Conservation (phyloP, 2,329 filamentous ascomycete species). For the Ascochyta pisi region DNA sequence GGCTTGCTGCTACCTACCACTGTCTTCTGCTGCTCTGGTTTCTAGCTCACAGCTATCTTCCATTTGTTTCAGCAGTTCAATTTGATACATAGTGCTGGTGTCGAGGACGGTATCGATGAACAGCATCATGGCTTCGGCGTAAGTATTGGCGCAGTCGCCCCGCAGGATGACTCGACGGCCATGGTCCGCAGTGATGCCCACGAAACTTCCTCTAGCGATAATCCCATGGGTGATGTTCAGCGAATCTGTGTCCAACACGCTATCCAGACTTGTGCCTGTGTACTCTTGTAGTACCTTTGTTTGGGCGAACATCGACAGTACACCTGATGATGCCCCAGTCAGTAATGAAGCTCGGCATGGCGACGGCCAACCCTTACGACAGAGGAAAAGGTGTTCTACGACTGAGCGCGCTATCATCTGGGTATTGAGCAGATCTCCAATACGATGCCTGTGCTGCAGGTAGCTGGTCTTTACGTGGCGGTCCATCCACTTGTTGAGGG, state of each 20-base stretch:
- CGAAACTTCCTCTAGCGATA: not conserved
- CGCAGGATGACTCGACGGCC: constrained; percentile 2
- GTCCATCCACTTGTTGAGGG: constrained; percentile 13
- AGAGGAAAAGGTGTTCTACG: constrained; percentile 8
- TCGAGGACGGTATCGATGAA: constrained; percentile 11
- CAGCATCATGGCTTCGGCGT: constrained; percentile 4
- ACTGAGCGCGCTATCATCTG: constrained; percentile 10
- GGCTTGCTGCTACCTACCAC: not conserved
- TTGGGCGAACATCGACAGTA: constrained; percentile 12
- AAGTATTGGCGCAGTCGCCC: constrained; percentile 2
- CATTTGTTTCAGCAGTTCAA: not conserved
- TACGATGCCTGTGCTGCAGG: constrained; percentile 5
- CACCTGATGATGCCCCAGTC: not conserved
- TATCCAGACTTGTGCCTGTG: not conserved
- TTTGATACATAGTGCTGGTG: not conserved
- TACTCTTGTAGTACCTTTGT: not conserved
- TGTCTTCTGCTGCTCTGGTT: not conserved
- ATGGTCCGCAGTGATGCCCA: not conserved
- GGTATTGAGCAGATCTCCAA: constrained; percentile 6
- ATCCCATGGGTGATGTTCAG: constrained; percentile 1
- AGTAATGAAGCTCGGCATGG: not conserved
- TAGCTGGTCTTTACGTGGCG: constrained; percentile 2
- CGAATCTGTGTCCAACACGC: not conserved
- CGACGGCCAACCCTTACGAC: not conserved
- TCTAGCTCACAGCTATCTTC: not conserved